Evolutionary conservation across 257 asterid genomes (phyloP), one percentile per base, ranked within the genome.

Genomic region (Penstemon eatonii): DNA sequence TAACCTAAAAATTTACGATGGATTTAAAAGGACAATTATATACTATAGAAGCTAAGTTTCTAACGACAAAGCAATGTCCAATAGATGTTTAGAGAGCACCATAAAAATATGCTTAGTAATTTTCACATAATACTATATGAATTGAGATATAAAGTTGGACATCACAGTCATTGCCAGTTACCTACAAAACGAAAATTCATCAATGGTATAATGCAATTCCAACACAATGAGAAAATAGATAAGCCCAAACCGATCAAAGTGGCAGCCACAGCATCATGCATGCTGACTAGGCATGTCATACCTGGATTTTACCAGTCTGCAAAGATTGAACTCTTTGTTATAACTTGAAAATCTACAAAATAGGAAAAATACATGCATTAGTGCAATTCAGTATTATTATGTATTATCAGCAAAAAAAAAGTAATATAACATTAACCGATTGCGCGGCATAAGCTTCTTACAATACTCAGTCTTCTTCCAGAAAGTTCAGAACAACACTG

Each of bases 251-350:
- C 12, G 40, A 70, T 62, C 73, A 12, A 66, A 66, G 61, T 56
- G 45, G 25, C 57, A 15, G 71, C 59, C 44, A 57, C 55, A 53
- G 63, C 67, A 54, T 56, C 51, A 68, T 52, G 62, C 46, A 40
- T 54, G 51, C 67, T 43, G 43, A 56, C 63, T 39, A 18, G 10
- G 65, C 64, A 72, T 54, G 47, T 78, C 50, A 84, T 51, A 90
- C 87, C 82, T 91, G 89, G 78, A 74, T 89, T 74, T 91, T 91
- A 40, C 97, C 96, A 47, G 96, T 90, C 73, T 87, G 96, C 73
- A 82, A 68, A 12, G 95, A 75, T 69, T 89, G 93, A 45, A 89
- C 76, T 84, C 85, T 84, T 77, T 91, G 94, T 70, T 91, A 96
- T 68, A 91, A 57, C 79, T 89, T 89, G 52, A 78, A 60, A 65